phyloP scores from a whole-genome alignment of 1,139 yeast species.

The Debaryomyces sp. region DNA sequence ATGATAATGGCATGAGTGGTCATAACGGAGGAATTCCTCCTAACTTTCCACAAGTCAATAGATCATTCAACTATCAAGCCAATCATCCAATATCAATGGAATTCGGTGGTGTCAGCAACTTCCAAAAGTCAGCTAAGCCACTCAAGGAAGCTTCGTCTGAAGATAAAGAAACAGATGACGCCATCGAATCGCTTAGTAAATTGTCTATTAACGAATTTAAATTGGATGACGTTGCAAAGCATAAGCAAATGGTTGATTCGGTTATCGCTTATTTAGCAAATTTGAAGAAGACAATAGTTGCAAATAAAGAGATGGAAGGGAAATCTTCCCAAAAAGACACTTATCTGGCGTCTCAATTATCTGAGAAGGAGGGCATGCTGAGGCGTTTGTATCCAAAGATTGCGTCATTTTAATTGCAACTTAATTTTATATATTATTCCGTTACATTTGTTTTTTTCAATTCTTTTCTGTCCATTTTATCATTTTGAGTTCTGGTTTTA shows the following conservation, averaged over 20 bases:
- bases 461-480: background rate
- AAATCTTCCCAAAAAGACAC: background rate
- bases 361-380: conserved; percentile 11
- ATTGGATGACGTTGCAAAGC: conserved; percentile 35
- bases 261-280: conserved; percentile 33
- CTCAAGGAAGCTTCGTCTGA: conserved; percentile 12
- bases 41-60: conserved; percentile 36
- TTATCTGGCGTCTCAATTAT: background rate
- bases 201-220: conserved; percentile 26
- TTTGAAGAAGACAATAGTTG: conserved; percentile 16
- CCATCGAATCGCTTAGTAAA: conserved; percentile 21
- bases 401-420: conserved; percentile 37
- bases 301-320: background rate
- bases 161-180: conserved; percentile 17
- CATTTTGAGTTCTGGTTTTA: background rate
- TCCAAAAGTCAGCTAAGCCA: conserved; percentile 39
- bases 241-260: conserved; percentile 37
- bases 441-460: conserved; percentile 5
- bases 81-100: conserved; percentile 31
- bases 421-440: background rate
- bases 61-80: conserved; percentile 20
- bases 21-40: conserved; percentile 24
- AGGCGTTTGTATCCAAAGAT: conserved; percentile 42
- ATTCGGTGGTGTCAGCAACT: conserved; percentile 43
- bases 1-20: conserved; percentile 18